These are phyloP conservation scores for Ampelocalamus luodianensis DNA, from an alignment of 176 grass and related monocot species.

Conservation along the genomic window DNA sequence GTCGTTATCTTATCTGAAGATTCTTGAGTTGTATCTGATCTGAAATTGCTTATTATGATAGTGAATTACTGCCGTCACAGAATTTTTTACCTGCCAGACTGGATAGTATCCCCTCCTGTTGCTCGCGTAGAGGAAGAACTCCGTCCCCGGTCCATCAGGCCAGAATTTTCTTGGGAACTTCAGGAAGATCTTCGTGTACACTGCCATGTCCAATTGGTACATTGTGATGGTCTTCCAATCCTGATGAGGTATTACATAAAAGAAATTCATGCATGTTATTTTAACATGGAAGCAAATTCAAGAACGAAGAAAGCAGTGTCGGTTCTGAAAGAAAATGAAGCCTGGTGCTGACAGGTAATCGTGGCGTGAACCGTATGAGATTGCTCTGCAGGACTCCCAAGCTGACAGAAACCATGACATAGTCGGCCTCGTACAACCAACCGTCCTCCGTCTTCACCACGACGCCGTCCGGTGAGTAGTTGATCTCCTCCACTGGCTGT, in stretches of 20 bases:
- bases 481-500: no score
- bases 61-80: no score
- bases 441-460: no score
- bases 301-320: no score
- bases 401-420: slow-evolving; percentile 60
- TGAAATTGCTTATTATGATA: no score
- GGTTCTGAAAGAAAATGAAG: no score
- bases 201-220: slow-evolving; percentile 54
- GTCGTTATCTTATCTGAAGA: no score
- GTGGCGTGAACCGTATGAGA: slow-evolving; percentile 55
- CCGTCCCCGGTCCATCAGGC: slow-evolving; percentile 51
- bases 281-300: no score
- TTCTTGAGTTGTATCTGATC: no score
- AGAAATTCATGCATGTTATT: no score
- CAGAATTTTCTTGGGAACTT: slow-evolving; percentile 66
- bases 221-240: slow-evolving; percentile 40
- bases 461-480: no score
- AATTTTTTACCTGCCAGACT: slow-evolving; percentile 8
- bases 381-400: slow-evolving; percentile 58
- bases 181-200: slow-evolving; percentile 69
- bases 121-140: slow-evolving; percentile 71
- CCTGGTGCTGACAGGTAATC: slow-evolving; percentile 36
- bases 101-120: slow-evolving; percentile 62
- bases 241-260: slow-evolving; percentile 3
- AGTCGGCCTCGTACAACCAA: slow-evolving; percentile 2